phyloP scores from a whole-genome alignment of 2,329 filamentous ascomycete species.

The Ophiocordyceps australis region DNA sequence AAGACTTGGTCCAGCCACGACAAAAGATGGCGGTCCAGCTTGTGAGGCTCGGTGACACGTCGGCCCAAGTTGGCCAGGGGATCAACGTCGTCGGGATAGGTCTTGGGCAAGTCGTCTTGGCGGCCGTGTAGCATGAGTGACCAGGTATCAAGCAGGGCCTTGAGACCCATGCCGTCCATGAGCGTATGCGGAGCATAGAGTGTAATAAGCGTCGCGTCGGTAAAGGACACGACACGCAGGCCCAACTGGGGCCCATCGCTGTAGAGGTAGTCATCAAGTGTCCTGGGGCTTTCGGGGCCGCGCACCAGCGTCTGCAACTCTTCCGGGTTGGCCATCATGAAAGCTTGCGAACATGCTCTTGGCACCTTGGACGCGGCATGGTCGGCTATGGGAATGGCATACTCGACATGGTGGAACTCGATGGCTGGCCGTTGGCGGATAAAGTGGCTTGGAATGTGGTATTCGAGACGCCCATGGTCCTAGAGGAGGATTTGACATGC shows the following conservation, averaged over 20 bases:
- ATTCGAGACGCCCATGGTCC: too few species aligned
- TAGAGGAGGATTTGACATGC: too few species aligned
- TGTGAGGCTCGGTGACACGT: too few species aligned
- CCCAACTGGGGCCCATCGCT: not conserved
- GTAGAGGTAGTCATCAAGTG: not conserved
- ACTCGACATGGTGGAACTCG: too few species aligned
- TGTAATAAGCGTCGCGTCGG: not conserved
- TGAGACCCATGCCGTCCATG: not conserved
- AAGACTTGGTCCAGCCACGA: too few species aligned
- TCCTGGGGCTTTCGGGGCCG: not conserved
- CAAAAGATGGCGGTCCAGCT: too few species aligned
- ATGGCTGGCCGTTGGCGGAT: too few species aligned
- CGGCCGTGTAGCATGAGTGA: not conserved
- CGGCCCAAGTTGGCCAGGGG: too few species aligned
- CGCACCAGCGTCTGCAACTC: not conserved
- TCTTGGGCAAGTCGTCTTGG: not conserved
- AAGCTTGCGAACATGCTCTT: not conserved
- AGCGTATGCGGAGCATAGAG: not conserved
- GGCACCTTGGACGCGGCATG: not conserved
- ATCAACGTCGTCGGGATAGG: too few species aligned
- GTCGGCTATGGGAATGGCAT: not conserved
- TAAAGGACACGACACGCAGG: not conserved
- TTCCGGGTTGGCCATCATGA: not conserved
- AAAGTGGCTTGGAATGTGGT: too few species aligned
- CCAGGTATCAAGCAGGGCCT: slow-evolving; percentile 3